Evolutionary conservation across 805 yeast species (phyloP).

Genomic region (Pichia nakasei): DNA sequence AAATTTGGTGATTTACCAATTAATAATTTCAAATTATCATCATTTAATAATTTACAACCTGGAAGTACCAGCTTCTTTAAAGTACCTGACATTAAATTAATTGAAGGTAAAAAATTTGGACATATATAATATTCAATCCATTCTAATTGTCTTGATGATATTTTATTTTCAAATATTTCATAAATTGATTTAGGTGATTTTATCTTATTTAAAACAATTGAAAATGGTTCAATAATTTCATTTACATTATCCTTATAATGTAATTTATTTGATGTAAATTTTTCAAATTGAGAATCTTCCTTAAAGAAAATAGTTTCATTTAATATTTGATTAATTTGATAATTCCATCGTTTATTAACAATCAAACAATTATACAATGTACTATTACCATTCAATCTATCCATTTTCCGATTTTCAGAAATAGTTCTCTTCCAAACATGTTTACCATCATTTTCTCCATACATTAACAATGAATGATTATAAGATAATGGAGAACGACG

Average conservation of each 20-base stretch:
- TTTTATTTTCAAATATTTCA: slow-evolving; percentile 33
- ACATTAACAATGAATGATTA: slow-evolving; percentile 55
- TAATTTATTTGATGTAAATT: slow-evolving; percentile 5
- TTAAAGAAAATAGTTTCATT: slow-evolving; percentile 48
- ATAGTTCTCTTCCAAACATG: slow-evolving; percentile 29
- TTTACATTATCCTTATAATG: background rate
- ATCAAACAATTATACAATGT: slow-evolving; percentile 49
- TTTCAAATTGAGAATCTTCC: slow-evolving; percentile 31
- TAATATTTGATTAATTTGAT: slow-evolving; percentile 45
- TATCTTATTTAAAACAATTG: slow-evolving; percentile 61
- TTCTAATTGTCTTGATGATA: slow-evolving; percentile 41
- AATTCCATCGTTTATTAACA: slow-evolving; percentile 63
- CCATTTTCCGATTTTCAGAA: slow-evolving; percentile 1
- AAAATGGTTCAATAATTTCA: slow-evolving; percentile 13
- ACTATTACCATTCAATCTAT: background rate
- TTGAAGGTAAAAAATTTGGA: slow-evolving; percentile 56
- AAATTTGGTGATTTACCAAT: slow-evolving; percentile 50
- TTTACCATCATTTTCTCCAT: slow-evolving; percentile 32
- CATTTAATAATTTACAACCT: slow-evolving; percentile 58
- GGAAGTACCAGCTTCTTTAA: slow-evolving; percentile 53
- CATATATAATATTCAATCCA: slow-evolving; percentile 82
- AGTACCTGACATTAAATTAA: slow-evolving; percentile 32
- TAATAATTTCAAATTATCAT: slow-evolving; percentile 44
- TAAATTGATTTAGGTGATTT: slow-evolving; percentile 44
- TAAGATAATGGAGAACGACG: slow-evolving; percentile 65